These are phyloP conservation scores for Laetiporus sulphureus DNA, from an alignment of 1,284 basidiomycete species.

Conservation along the genomic window DNA sequence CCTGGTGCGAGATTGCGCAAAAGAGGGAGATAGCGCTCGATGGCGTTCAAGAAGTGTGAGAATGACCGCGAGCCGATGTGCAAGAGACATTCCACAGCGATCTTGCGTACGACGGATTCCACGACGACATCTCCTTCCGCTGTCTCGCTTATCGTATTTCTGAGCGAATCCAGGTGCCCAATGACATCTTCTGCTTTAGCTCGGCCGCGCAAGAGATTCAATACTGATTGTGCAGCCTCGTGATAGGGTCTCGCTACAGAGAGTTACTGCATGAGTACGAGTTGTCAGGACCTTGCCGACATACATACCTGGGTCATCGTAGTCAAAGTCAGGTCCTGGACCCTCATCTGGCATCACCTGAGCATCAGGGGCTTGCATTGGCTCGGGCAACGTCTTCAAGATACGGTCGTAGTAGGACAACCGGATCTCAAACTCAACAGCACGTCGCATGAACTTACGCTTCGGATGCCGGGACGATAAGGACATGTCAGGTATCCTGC, in stretches of 20 bases:
- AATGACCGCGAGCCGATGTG: conserved; percentile 93
- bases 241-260: conserved; percentile 67
- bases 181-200: conserved; percentile 79
- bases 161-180: conserved; percentile 66
- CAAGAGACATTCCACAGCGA: conserved; percentile 86
- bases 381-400: conserved; percentile 80
- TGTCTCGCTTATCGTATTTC: conserved; percentile 49
- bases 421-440: conserved; percentile 87
- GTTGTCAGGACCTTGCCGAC: too few relatives aligned
- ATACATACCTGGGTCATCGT: conserved; percentile 54
- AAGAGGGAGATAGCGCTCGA: conserved; percentile 92
- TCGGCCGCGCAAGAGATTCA: conserved; percentile 74
- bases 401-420: conserved; percentile 94
- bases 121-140: conserved; percentile 52
- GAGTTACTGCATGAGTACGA: not conserved
- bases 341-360: conserved; percentile 66
- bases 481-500: conserved; percentile 81
- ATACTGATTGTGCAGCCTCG: conserved; percentile 74
- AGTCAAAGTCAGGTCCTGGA: conserved; percentile 81
- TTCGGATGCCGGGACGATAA: conserved; percentile 77
- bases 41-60: conserved; percentile 96
- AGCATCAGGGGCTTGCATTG: conserved; percentile 64
- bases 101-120: conserved; percentile 64
- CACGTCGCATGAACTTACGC: conserved; percentile 81
- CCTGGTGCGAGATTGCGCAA: conserved; percentile 66